phyloP scores from a whole-genome alignment of 805 yeast genomes.

The Starmera dryadoides region DNA sequence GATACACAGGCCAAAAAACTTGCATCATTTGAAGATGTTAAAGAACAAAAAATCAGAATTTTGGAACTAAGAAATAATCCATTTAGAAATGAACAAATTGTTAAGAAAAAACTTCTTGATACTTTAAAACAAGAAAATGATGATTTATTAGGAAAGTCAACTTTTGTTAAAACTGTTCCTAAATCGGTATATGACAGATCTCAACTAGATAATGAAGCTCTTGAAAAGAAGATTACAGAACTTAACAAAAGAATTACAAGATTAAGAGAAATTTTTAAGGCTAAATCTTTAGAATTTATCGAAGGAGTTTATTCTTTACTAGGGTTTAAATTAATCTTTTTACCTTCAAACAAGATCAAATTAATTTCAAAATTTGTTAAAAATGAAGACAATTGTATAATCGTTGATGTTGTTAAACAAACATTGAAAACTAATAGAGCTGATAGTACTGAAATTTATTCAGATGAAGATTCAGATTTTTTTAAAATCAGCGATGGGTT shows the following conservation, averaged over 20 bases:
- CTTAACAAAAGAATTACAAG: conserved; percentile 46
- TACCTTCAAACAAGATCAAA: conserved; percentile 48
- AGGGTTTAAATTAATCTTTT: conserved; percentile 69
- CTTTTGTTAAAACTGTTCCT: conserved; percentile 38
- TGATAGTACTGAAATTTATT: conserved; percentile 11
- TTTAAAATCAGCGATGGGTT: conserved; percentile 39
- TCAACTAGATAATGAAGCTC: conserved; percentile 41
- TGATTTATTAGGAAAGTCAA: conserved; percentile 32
- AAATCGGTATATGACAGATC: conserved; percentile 56
- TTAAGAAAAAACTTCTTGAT: conserved; percentile 45
- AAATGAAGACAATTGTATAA: conserved; percentile 36
- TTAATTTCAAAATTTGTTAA: conserved; percentile 38
- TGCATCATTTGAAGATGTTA: conserved; percentile 24
- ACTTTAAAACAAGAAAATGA: conserved; percentile 51
- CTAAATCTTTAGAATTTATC: conserved; percentile 65
- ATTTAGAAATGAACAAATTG: conserved; percentile 48
- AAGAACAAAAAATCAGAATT: conserved; percentile 37
- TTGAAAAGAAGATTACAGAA: conserved; percentile 40
- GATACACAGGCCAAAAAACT: conserved; percentile 30
- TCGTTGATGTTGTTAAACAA: conserved; percentile 49
- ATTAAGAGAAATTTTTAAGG: conserved; percentile 47
- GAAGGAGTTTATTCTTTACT: conserved; percentile 58
- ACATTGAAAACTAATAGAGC: conserved; percentile 45
- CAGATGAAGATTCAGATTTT: conserved; percentile 16
- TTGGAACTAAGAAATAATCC: conserved; percentile 66